Evolutionary conservation across 2,329 filamentous ascomycete genomes (phyloP), one percentile per base, ranked within the genome.

Genomic region (Ilyonectria mors-panacis): DNA sequence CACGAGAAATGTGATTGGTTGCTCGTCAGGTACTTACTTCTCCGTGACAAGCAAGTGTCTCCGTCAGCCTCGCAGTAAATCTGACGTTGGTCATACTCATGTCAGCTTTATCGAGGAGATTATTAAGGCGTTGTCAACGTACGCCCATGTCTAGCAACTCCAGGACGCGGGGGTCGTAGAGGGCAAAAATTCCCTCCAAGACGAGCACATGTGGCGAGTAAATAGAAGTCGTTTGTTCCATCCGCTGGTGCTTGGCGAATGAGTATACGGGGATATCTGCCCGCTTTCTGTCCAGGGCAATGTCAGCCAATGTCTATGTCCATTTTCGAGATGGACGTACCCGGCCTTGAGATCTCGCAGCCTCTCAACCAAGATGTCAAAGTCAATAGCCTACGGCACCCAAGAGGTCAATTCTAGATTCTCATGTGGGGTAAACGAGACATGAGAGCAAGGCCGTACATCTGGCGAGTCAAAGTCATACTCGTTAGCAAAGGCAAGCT

Each of bases 201-300:
- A 99, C 94, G 28, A 99, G 85, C 26, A 99, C 96, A 81, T 97
- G 96, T 1, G 96, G 96, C 5, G 96, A 98, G 79, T 99, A 99
- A 67, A 99, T 94, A 1, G 93, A 92, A 0, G 93, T 97, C 0
- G 94, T 97, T 71, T 93, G 86, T 12, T 91, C 86, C 54, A 95
- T 80, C 54, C 96, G 90, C 69, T 93, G 90, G 81, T 99, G 96
- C 78, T 97, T 93, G 73, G 94, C 89, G 80, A 99, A 99, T 0
- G 96, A 99, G 80, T 99, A 99, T 12, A 97, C 86, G 0, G 96
- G 96, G 62, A 99, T 94, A 74, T 98, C 94, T 60, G 94, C 93
- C 77, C 93, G 92, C 80, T 93, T 94, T 66, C 93, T 95, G 73
- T 28, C 6, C 26, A 42, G 48, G 48, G 58, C 42, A 44, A 44